phyloP scores from a whole-genome alignment of 164 flowering plant genomes.

The Tetrastigma voinierianum region DNA sequence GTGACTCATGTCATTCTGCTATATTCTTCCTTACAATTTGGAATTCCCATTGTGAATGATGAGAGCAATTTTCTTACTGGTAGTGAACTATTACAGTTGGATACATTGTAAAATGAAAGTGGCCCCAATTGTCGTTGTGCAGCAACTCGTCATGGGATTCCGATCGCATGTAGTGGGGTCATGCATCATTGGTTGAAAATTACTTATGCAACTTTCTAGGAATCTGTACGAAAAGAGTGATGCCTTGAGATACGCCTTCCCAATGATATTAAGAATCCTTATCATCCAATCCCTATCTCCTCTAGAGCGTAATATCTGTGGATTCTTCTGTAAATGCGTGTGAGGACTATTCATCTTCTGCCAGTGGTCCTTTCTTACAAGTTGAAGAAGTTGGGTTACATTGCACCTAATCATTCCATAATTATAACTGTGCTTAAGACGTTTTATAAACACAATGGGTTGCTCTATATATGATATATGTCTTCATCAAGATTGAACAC shows the following conservation, averaged over 20 bases:
- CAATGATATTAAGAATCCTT: conserved; percentile 15
- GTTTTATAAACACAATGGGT: not conserved
- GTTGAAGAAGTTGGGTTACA: conserved; percentile 11
- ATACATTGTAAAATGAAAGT: not conserved
- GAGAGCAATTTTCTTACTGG: not conserved
- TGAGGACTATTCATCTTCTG: not conserved
- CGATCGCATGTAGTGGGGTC: conserved; percentile 23
- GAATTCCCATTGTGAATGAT: not conserved
- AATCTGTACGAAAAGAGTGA: conserved; percentile 15
- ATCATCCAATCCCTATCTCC: conserved; percentile 11
- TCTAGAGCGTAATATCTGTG: conserved; percentile 7
- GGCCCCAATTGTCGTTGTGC: conserved; percentile 17
- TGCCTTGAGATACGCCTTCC: conserved; percentile 14
- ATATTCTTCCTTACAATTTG: not conserved
- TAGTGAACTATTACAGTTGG: not conserved
- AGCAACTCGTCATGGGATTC: conserved; percentile 19
- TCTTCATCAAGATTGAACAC: not conserved
- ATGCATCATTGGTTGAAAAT: conserved; percentile 23
- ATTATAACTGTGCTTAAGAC: not conserved
- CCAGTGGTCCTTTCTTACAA: conserved; percentile 24
- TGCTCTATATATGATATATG: not conserved
- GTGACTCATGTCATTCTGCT: not conserved
- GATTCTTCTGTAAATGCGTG: conserved; percentile 7
- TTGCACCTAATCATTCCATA: not conserved
- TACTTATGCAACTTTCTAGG: conserved; percentile 21